Conservation (phyloP, 768 basidiomycete species). For the Gloeophyllum trabeum region DNA sequence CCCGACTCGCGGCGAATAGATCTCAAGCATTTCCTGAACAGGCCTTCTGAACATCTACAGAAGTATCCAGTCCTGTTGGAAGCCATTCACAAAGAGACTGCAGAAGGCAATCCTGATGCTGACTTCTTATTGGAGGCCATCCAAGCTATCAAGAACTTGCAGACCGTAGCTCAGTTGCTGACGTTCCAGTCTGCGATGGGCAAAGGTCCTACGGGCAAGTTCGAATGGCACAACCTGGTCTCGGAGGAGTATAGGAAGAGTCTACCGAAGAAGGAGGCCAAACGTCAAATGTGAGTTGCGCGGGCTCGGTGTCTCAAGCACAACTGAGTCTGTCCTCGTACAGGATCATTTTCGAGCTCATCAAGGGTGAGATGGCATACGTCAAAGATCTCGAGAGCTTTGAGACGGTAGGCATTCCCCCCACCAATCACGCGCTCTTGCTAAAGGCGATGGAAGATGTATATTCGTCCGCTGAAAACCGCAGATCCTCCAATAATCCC, state of each 20-base stretch:
- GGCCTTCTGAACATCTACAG: conserved; percentile 74
- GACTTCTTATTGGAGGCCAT: conserved; percentile 82
- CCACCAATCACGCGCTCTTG: neutral
- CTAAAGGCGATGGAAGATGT: conserved; percentile 44
- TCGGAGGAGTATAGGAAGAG: conserved; percentile 47
- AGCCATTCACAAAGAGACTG: conserved; percentile 78
- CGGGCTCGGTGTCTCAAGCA: neutral
- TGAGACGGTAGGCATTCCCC: conserved; percentile 39
- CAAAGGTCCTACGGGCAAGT: conserved; percentile 65
- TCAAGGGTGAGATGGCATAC: conserved; percentile 93
- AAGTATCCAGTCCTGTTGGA: conserved; percentile 80
- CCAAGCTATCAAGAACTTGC: conserved; percentile 72
- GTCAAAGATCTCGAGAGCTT: conserved; percentile 88
- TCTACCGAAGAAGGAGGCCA: conserved; percentile 64
- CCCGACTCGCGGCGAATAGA: conserved; percentile 53
- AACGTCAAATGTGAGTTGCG: conserved; percentile 68
- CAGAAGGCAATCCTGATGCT: conserved; percentile 66
- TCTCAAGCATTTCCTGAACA: conserved; percentile 67
- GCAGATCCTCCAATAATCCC: conserved; percentile 73
- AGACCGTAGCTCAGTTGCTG: conserved; percentile 69
- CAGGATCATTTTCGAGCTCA: conserved; percentile 79
- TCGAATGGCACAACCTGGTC: conserved; percentile 89
- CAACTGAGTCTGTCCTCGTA: conserved; percentile 1
- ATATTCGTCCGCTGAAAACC: conserved; percentile 60
- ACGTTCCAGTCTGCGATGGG: conserved; percentile 91